Evolutionary conservation across 2,329 filamentous ascomycete species (phyloP).

Genomic region (Coniochaeta prunicola): DNA sequence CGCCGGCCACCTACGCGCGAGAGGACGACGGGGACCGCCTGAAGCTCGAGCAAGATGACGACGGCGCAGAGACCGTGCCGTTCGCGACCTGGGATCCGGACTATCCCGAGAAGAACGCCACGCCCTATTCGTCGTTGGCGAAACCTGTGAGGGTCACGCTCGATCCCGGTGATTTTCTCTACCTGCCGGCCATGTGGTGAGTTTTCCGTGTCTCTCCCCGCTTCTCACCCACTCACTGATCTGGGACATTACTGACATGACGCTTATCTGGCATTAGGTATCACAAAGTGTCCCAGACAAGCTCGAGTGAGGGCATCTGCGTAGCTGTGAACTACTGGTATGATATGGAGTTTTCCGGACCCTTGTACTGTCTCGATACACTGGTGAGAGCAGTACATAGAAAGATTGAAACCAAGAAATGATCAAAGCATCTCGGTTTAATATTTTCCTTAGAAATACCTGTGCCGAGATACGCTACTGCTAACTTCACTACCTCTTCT

Average conservation of each 20-base stretch:
- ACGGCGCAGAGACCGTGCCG: constrained; percentile 38
- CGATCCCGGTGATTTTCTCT: constrained; percentile 70
- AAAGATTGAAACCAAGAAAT: not conserved
- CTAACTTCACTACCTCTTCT: constrained; percentile 22
- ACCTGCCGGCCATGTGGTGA: constrained; percentile 74
- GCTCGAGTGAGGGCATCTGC: constrained; percentile 61
- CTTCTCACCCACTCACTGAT: too few species aligned
- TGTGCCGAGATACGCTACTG: not conserved
- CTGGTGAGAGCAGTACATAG: constrained; percentile 40
- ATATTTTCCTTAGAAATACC: constrained; percentile 1
- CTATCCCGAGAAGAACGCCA: constrained; percentile 36
- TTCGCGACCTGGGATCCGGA: constrained; percentile 74
- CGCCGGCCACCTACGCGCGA: constrained; percentile 49
- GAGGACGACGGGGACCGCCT: constrained; percentile 19
- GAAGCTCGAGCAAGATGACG: constrained; percentile 23
- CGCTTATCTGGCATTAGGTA: constrained; percentile 39
- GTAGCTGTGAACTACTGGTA: constrained; percentile 84
- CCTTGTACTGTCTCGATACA: constrained; percentile 53
- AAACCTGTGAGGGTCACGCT: constrained; percentile 61
- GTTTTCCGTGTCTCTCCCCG: constrained; percentile 13
- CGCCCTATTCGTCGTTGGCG: constrained; percentile 52
- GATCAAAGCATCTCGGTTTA: constrained; percentile 1
- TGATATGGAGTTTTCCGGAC: constrained; percentile 69
- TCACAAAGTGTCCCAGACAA: constrained; percentile 72
- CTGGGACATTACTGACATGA: not conserved